Conservation (phyloP, 2,329 filamentous ascomycete genomes). For the Pseudocercospora ulei region DNA sequence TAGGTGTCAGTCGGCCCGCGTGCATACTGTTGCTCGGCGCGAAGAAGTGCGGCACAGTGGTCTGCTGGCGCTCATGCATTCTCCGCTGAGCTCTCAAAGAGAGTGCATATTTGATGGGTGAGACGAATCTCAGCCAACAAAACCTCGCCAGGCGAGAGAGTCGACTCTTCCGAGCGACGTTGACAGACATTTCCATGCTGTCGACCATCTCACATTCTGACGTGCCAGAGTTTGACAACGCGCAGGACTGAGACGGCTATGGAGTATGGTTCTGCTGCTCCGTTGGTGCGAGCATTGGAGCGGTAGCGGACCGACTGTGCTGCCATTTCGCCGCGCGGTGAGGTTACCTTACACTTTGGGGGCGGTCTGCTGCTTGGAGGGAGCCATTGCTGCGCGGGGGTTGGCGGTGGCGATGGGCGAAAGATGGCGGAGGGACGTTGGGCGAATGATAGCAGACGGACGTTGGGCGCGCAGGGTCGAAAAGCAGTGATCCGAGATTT, state of each 20-base stretch:
- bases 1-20: slow-evolving; percentile 58
- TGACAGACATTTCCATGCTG: slow-evolving; percentile 16
- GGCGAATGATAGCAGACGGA: slow-evolving; percentile 27
- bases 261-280: slow-evolving; percentile 25
- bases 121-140: slow-evolving; percentile 39
- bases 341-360: slow-evolving; percentile 47
- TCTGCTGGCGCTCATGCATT: slow-evolving; percentile 54
- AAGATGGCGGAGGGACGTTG: slow-evolving; percentile 31
- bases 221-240: slow-evolving; percentile 32
- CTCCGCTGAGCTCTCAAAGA: slow-evolving; percentile 30
- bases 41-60: slow-evolving; percentile 89
- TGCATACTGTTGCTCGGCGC: slow-evolving; percentile 57
- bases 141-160: slow-evolving; percentile 30
- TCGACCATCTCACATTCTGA: slow-evolving; percentile 31
- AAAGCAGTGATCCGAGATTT: slow-evolving; percentile 18
- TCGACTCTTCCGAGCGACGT: slow-evolving; percentile 23
- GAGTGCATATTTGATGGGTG: slow-evolving; percentile 61
- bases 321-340: slow-evolving; percentile 42
- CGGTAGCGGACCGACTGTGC: slow-evolving; percentile 65
- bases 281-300: slow-evolving; percentile 38
- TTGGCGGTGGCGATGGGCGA: slow-evolving; percentile 35
- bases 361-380: slow-evolving; percentile 35
- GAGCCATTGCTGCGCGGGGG: slow-evolving; percentile 52
- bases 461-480: slow-evolving; percentile 11
- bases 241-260: slow-evolving; percentile 32